Conservation (phyloP, 2,329 filamentous ascomycete genomes). For the Beauveria bassiana region DNA sequence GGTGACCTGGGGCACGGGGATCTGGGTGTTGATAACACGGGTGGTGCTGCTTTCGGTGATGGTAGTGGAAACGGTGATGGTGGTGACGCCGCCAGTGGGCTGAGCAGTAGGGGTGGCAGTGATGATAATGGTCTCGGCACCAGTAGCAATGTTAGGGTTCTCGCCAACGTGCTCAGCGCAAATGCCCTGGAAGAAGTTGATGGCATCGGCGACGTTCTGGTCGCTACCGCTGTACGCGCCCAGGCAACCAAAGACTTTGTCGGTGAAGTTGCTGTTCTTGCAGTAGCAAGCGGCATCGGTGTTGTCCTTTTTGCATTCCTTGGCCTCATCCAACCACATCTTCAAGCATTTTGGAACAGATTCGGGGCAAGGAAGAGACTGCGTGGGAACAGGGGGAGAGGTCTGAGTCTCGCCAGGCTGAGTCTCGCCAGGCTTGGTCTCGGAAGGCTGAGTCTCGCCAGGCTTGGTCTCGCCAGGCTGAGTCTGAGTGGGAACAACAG, state of each 20-base stretch:
- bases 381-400: constrained; percentile 16
- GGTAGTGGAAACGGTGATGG: constrained; percentile 40
- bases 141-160: constrained; percentile 83
- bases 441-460: constrained; percentile 21
- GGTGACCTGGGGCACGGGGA: constrained; percentile 46
- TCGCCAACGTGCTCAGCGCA: constrained; percentile 65
- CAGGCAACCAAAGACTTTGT: constrained; percentile 77
- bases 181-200: constrained; percentile 84
- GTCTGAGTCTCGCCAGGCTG: constrained; percentile 17
- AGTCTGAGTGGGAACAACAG: constrained; percentile 12
- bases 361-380: constrained; percentile 49
- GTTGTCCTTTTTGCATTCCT: constrained; percentile 67
- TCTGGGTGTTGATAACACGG: constrained; percentile 40
- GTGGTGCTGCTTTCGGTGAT: constrained; percentile 39
- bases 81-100: constrained; percentile 40
- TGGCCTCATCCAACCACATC: constrained; percentile 69
- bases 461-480: constrained; percentile 12
- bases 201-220: constrained; percentile 59
- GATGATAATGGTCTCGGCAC: constrained; percentile 57
- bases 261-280: constrained; percentile 66
- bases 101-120: constrained; percentile 43
- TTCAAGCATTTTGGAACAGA: constrained; percentile 84
- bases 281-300: constrained; percentile 81
- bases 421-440: constrained; percentile 14
- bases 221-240: constrained; percentile 53